Evolutionary conservation across 768 basidiomycete species (phyloP).

Genomic region (Myochromella boudieri): DNA sequence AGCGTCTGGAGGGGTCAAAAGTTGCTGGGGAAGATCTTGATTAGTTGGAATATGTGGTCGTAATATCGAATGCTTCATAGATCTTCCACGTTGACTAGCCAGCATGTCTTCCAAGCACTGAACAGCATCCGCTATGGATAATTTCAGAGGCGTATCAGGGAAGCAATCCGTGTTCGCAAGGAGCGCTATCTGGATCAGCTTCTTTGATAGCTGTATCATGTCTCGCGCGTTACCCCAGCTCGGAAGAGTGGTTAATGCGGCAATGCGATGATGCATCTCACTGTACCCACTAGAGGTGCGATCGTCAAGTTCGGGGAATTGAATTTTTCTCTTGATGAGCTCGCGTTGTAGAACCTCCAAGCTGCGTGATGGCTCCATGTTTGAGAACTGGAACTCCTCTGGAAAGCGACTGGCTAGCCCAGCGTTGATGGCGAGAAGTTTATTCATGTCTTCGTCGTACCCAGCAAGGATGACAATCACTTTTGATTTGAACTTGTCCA

Average conservation of each 20-base stretch:
- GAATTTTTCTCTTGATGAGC: slow-evolving; percentile 43
- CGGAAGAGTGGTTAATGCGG: slow-evolving; percentile 40
- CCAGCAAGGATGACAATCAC: slow-evolving; percentile 70
- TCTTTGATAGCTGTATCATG: slow-evolving; percentile 50
- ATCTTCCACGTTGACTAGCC: not conserved
- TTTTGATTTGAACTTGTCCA: slow-evolving; percentile 55
- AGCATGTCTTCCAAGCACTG: not conserved
- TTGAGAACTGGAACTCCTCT: slow-evolving; percentile 52
- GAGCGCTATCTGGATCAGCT: slow-evolving; percentile 44
- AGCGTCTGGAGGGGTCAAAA: not conserved
- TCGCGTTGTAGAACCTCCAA: slow-evolving; percentile 47
- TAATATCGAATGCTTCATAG: too few relatives aligned
- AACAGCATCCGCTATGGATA: slow-evolving; percentile 23
- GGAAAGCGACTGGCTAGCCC: slow-evolving; percentile 71
- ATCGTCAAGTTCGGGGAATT: slow-evolving; percentile 35
- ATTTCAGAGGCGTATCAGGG: slow-evolving; percentile 11
- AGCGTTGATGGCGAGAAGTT: slow-evolving; percentile 54
- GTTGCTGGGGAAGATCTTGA: not conserved
- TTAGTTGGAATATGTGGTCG: too few relatives aligned
- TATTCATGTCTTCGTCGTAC: slow-evolving; percentile 68
- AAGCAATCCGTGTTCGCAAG: slow-evolving; percentile 18
- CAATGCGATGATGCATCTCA: slow-evolving; percentile 38
- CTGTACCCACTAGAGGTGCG: slow-evolving; percentile 24
- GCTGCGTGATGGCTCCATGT: slow-evolving; percentile 51
- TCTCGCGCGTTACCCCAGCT: slow-evolving; percentile 76